Percentiles rank a stretch among this genome's conserved stretches.
Evolutionary conservation across 805 yeast genomes (phyloP).

Genomic region (Candida coleopterorum): DNA sequence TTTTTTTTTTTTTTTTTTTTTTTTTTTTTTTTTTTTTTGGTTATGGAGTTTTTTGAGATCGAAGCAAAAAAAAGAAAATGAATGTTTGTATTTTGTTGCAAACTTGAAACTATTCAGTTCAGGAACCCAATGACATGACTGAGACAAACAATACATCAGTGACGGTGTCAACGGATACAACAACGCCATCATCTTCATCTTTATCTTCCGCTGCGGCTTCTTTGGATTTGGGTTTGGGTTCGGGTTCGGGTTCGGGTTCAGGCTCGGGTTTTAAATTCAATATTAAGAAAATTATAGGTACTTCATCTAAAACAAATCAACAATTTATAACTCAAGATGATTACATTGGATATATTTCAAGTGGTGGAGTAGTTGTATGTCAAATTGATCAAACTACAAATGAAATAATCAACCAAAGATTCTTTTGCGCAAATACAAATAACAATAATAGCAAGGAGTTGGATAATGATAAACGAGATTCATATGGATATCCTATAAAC

Average conservation of each 20-base stretch:
- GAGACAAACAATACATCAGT: background rate
- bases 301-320: constrained; percentile 40
- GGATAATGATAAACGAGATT: constrained; percentile 19
- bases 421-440: constrained; percentile 48
- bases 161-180: too few species aligned
- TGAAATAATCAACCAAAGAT: constrained; percentile 33
- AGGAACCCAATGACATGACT: constrained; percentile 1
- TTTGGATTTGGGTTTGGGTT: too few species aligned
- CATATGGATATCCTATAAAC: constrained; percentile 29
- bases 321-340: constrained; percentile 38
- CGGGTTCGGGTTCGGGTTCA: too few species aligned
- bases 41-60: too few species aligned
- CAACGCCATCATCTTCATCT: too few species aligned
- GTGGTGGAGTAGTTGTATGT: constrained; percentile 57
- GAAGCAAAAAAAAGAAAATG: too few species aligned
- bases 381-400: constrained; percentile 18
- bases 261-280: constrained; percentile 3
- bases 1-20: constrained; percentile 1
- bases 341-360: constrained; percentile 49
- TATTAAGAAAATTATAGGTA: constrained; percentile 30
- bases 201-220: too few species aligned
- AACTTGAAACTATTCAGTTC: background rate
- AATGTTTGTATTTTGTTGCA: too few species aligned
- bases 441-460: constrained; percentile 15
- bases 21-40: background rate